Evolutionary conservation across 257 asterid genomes (phyloP).

Genomic region (Capsicum baccatum): DNA sequence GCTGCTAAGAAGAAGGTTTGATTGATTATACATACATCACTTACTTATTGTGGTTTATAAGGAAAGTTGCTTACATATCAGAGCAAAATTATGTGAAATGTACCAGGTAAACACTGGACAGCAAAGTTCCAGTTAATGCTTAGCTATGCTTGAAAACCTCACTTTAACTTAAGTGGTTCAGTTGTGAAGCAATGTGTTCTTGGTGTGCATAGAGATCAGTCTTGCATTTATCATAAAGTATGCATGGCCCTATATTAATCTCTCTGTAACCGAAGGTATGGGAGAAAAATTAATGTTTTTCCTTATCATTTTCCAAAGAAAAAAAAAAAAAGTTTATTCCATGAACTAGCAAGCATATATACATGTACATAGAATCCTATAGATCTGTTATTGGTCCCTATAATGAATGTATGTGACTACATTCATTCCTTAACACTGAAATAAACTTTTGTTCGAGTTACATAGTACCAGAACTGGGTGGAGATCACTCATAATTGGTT

Average conservation of each 20-base stretch:
- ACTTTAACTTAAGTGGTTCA: background rate
- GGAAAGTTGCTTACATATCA: background rate
- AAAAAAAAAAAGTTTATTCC: background rate
- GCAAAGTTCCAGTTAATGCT: background rate
- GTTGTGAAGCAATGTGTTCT: background rate
- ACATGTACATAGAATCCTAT: background rate
- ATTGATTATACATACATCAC: conserved; percentile 22
- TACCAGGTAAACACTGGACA: background rate
- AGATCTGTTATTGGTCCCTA: background rate
- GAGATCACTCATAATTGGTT: conserved; percentile 13
- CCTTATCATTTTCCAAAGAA: no score
- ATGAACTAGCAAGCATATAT: conserved; percentile 10
- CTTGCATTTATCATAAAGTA: conserved; percentile 16
- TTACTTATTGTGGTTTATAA: conserved; percentile 16
- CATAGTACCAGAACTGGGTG: conserved; percentile 4
- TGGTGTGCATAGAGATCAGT: background rate
- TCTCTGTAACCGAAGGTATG: background rate
- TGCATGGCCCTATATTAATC: background rate
- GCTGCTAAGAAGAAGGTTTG: conserved; percentile 93
- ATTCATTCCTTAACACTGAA: background rate
- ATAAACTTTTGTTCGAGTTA: background rate
- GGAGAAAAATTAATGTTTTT: background rate
- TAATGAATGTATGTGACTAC: background rate
- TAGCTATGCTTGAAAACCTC: conserved; percentile 19
- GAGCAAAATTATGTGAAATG: conserved; percentile 3